Evolutionary conservation across 2,329 filamentous ascomycete genomes (phyloP), one percentile per base, ranked within the genome.

Genomic region (Monilinia aucupariae): DNA sequence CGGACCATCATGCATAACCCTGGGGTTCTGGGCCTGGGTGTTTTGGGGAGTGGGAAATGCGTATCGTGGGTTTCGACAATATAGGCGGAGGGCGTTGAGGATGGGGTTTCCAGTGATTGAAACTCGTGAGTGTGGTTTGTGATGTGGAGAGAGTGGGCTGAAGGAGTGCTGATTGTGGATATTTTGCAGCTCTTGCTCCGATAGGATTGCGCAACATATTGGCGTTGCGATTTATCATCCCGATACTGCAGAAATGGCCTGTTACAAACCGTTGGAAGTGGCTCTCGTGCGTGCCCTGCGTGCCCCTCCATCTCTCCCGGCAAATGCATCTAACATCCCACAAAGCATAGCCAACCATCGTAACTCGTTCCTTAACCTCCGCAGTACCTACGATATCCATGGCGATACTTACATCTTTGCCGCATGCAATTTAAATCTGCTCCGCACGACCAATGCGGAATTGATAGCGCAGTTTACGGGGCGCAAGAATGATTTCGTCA

Each of bases 371-470:
- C 58, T 63, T 32, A 49, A 59, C 41, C 63, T 60, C 4, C 65
- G 63, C 25, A 47, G 50, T 8, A 53, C 63, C 15, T 64, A 67
- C 50, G 63, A 65, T 5, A 62, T 59, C 20, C 62, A 64, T 48
- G 68, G 69, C 15, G 72, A 74, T 48, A 70, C 68, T 1, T 74
- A 68, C 50, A 53, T 74, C 25, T 65, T 71, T 20, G 68, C 72
- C 5, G 66, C 67, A 0, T 66, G 68, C 1, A 54, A 55, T 7
- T 55, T 67, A 9, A 60, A 68, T 13, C 66, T 68, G 37, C 64
- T 72, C 12, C 72, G 68, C 49, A 71, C 69, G 15, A 67, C 67
- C 15, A 67, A 71, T 51, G 69, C 71, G 2, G 68, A 72, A 54
- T 66, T 71, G 3, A 66, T 67, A 34, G 61, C 68, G 10, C 72